phyloP scores from a whole-genome alignment of 23 red algal genomes.

The Gracilaria gracilis region DNA sequence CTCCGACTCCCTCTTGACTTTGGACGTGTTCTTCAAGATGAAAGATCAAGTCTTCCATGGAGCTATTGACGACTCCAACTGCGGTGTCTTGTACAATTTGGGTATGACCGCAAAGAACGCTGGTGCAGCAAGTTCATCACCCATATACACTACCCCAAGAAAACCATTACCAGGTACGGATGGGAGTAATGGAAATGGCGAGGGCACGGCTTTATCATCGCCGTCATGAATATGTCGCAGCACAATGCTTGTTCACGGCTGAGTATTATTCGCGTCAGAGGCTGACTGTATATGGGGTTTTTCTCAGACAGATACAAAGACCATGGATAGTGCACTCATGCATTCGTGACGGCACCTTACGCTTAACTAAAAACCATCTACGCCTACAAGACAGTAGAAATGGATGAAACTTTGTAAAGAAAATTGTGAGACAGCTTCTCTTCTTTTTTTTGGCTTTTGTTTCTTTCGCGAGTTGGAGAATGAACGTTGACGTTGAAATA shows the following conservation, averaged over 20 bases:
- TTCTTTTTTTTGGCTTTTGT: too few species aligned
- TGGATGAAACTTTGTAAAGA: too few species aligned
- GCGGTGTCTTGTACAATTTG: conserved; percentile 66
- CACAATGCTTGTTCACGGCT: background rate
- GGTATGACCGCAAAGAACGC: conserved; percentile 12
- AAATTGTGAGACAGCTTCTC: too few species aligned
- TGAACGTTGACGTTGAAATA: background rate
- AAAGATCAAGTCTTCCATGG: conserved; percentile 67
- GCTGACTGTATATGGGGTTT: background rate
- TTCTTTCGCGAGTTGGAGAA: too few species aligned
- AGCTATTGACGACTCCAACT: conserved; percentile 33
- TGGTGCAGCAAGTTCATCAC: conserved; percentile 10
- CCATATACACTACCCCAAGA: conserved; percentile 17
- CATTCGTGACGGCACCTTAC: too few species aligned
- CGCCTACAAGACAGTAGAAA: too few species aligned
- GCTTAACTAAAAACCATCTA: too few species aligned
- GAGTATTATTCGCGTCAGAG: background rate
- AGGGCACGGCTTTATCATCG: conserved; percentile 2
- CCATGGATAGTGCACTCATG: too few species aligned
- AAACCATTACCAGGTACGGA: conserved; percentile 23
- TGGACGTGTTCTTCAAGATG: conserved; percentile 88
- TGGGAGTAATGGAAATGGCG: conserved; percentile 5
- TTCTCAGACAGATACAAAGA: too few species aligned
- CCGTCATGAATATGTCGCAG: background rate
- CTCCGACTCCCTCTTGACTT: conserved; percentile 83